These are phyloP conservation scores for Pichia sp. DNA, from an alignment of 1,139 yeast species.

Conservation along the genomic window DNA sequence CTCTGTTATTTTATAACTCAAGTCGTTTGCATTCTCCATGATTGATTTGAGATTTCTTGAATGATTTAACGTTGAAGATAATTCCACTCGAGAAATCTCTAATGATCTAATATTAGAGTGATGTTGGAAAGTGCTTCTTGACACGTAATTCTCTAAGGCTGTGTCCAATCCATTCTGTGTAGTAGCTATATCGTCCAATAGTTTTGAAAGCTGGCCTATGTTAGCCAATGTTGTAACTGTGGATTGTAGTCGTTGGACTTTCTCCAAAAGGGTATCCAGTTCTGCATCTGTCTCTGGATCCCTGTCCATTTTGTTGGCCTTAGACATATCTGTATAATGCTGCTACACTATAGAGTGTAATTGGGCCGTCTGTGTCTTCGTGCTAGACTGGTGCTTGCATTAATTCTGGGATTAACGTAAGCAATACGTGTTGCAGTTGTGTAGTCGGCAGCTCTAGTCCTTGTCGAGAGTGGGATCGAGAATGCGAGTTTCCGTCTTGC, in stretches of 20 bases:
- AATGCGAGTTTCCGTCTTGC: no score
- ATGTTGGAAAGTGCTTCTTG: constrained; percentile 17
- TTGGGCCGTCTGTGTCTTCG: no score
- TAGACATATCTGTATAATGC: no score
- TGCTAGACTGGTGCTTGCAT: no score
- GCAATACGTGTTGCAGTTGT: no score
- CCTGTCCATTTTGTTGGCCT: no score
- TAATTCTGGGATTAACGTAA: no score
- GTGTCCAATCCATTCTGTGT: constrained; percentile 21
- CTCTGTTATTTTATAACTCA: constrained; percentile 61
- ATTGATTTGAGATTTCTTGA: constrained; percentile 40
- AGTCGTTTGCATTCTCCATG: constrained; percentile 53
- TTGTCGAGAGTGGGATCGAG: no score
- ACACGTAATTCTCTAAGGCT: constrained; percentile 14
- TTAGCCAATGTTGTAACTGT: constrained; percentile 15
- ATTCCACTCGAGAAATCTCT: constrained; percentile 34
- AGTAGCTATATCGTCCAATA: constrained; percentile 18
- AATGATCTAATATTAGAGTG: constrained; percentile 22
- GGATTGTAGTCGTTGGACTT: constrained; percentile 2
- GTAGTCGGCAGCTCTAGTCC: no score
- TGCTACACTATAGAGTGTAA: no score
- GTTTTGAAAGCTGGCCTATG: constrained; percentile 16
- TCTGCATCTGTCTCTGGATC: constrained; percentile 1
- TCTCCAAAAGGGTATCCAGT: not conserved
- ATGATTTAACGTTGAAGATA: constrained; percentile 35